A percentile compares a stretch with the other conserved stretches of the same genome.
These are phyloP conservation scores for Syzygium malaccense DNA, from an alignment of 441 rosid genomes.

Conservation along the genomic window DNA sequence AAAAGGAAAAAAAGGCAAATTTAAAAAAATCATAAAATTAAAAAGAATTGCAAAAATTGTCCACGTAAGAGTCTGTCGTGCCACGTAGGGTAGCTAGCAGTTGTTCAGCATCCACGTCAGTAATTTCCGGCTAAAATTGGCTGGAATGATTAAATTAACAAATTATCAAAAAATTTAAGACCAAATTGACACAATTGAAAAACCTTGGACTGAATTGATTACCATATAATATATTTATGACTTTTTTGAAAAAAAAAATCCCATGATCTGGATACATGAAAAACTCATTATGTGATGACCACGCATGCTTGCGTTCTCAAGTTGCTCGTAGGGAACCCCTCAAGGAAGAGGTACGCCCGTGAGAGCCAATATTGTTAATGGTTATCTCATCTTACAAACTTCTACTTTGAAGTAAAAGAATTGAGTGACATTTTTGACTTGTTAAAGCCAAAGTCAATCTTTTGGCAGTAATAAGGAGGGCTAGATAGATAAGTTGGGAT, in stretches of 20 bases:
- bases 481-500: background rate
- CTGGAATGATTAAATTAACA: too few relatives aligned
- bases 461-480: background rate
- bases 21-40: too few relatives aligned
- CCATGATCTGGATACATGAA: background rate
- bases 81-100: fast-evolving
- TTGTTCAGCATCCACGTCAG: fast-evolving
- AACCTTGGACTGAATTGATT: too few relatives aligned
- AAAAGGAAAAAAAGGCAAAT: too few relatives aligned
- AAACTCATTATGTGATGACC: background rate
- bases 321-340: background rate
- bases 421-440: background rate
- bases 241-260: background rate
- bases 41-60: too few relatives aligned
- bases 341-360: background rate
- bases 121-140: too few relatives aligned
- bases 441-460: background rate
- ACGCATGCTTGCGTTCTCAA: background rate
- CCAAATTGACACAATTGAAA: too few relatives aligned
- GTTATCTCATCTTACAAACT: background rate
- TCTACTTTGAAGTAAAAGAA: background rate
- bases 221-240: background rate
- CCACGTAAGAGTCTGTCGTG: fast-evolving
- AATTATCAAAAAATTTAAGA: too few relatives aligned
- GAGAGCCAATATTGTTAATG: background rate